These are phyloP conservation scores for Leccinum subgranulosum DNA, from an alignment of 768 basidiomycete genomes.

Conservation along the genomic window DNA sequence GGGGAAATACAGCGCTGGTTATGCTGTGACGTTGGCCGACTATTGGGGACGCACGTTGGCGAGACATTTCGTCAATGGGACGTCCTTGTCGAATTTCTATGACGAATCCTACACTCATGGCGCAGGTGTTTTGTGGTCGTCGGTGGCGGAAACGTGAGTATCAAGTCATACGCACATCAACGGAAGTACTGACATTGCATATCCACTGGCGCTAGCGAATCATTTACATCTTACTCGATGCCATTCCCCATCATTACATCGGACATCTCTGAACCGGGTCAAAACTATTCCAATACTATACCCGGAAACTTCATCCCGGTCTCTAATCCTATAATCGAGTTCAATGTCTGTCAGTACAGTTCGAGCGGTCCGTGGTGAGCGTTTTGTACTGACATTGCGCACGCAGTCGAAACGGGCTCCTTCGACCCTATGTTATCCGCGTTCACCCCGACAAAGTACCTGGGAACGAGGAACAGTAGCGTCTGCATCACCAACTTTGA, in stretches of 20 bases:
- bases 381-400: not conserved
- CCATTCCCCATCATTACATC: conserved; percentile 41
- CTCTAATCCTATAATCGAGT: conserved; percentile 33
- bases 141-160: conserved; percentile 32
- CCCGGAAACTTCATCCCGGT: conserved; percentile 27
- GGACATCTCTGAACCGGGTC: conserved; percentile 21
- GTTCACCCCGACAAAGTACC: conserved; percentile 42
- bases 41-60: conserved; percentile 26
- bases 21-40: conserved; percentile 30
- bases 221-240: conserved; percentile 32
- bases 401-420: conserved; percentile 38
- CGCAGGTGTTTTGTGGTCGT: conserved; percentile 34
- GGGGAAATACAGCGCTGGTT: conserved; percentile 32
- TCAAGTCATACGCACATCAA: not conserved
- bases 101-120: conserved; percentile 32
- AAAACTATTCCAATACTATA: conserved; percentile 23
- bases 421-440: conserved; percentile 44
- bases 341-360: conserved; percentile 32
- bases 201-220: conserved; percentile 18
- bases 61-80: conserved; percentile 40
- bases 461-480: conserved; percentile 37
- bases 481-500: conserved; percentile 36
- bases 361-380: not conserved
- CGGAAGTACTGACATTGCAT: not conserved
- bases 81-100: conserved; percentile 30